These are phyloP conservation scores for Lyophyllum shimeji DNA, from an alignment of 768 basidiomycete species.

Conservation along the genomic window DNA sequence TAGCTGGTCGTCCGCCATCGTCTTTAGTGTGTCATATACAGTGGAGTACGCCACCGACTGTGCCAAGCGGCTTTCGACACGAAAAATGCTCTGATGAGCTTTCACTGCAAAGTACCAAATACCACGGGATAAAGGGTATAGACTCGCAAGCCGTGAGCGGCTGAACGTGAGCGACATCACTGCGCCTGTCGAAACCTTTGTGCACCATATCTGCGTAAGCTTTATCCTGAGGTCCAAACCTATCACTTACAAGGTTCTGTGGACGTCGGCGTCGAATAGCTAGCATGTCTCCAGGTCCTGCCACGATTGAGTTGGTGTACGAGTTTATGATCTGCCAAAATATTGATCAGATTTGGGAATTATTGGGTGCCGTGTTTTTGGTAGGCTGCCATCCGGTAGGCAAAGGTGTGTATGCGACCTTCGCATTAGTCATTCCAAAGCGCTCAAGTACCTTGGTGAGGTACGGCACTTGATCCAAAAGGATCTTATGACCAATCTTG, in stretches of 20 bases:
- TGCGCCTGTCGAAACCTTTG: not conserved
- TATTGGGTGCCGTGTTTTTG: not conserved
- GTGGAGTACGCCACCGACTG: not conserved
- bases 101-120: constrained; percentile 1
- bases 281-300: not conserved
- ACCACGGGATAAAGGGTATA: not conserved
- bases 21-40: not conserved
- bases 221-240: not conserved
- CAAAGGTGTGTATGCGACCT: not conserved
- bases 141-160: not conserved
- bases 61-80: not conserved
- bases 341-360: not conserved
- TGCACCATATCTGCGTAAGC: not conserved
- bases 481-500: not conserved
- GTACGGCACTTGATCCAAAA: constrained; percentile 19
- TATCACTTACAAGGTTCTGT: not conserved
- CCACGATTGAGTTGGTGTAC: not conserved
- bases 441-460: constrained; percentile 1
- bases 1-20: not conserved
- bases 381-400: not conserved
- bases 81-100: not conserved
- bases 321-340: constrained; percentile 14
- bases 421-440: constrained; percentile 10
- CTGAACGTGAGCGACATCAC: not conserved
- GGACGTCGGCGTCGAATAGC: not conserved